These are phyloP conservation scores for Ustilago crameri DNA, from an alignment of 1,284 basidiomycete genomes.

Conservation along the genomic window DNA sequence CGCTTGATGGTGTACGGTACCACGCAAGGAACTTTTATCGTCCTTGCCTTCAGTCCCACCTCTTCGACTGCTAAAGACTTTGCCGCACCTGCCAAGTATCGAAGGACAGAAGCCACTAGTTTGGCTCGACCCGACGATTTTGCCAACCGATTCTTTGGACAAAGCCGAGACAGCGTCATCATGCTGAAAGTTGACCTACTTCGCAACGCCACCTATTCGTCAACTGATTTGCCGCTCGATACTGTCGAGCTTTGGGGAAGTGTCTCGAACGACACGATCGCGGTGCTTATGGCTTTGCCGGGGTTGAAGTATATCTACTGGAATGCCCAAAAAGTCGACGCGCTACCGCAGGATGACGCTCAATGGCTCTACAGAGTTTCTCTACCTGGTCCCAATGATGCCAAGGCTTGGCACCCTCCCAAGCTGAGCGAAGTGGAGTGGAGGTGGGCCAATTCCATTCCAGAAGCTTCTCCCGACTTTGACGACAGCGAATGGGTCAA, in stretches of 20 bases:
- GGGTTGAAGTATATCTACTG: conserved; percentile 23
- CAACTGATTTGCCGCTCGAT: conserved; percentile 17
- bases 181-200: conserved; percentile 30
- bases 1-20: conserved; percentile 24
- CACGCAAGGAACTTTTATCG: conserved; percentile 6
- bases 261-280: not conserved
- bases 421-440: conserved; percentile 70
- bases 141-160: conserved; percentile 29
- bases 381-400: conserved; percentile 14
- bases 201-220: conserved; percentile 42
- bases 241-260: conserved; percentile 35
- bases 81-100: conserved; percentile 9
- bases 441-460: conserved; percentile 78
- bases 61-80: conserved; percentile 16
- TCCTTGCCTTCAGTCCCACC: conserved; percentile 13
- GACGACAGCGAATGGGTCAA: conserved; percentile 71
- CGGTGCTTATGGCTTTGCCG: conserved; percentile 20
- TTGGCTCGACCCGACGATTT: not conserved
- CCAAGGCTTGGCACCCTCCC: conserved; percentile 22
- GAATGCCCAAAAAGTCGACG: conserved; percentile 24
- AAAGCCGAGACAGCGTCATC: conserved; percentile 24
- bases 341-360: not conserved
- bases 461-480: conserved; percentile 73
- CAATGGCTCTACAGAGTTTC: conserved; percentile 17
- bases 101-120: not conserved